phyloP scores from a whole-genome alignment of 306 rosid species.

The Herpetospermum pedunculosum region DNA sequence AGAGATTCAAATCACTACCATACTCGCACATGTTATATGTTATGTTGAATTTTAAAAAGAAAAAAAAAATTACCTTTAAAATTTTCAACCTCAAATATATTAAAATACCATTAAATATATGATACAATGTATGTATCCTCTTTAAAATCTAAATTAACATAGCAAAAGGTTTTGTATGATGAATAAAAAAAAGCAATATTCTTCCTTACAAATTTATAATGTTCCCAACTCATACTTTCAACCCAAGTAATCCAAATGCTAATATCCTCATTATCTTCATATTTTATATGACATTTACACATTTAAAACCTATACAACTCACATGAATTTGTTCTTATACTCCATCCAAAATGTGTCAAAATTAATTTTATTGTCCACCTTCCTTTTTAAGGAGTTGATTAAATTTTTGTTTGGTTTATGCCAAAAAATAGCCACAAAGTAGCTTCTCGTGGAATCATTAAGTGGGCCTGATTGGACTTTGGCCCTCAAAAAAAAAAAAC shows the following conservation, averaged over 20 bases:
- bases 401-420: too few relatives aligned
- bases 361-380: not conserved
- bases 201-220: not conserved
- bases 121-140: too few relatives aligned
- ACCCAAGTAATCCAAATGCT: not conserved
- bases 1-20: too few relatives aligned
- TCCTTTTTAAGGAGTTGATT: not conserved
- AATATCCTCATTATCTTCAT: not conserved
- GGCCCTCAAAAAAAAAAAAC: not conserved
- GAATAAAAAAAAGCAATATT: not conserved
- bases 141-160: too few relatives aligned
- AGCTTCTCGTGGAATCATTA: not conserved
- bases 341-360: not conserved
- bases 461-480: not conserved
- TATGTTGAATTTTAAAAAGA: too few relatives aligned
- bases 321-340: not conserved
- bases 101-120: too few relatives aligned
- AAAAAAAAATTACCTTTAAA: too few relatives aligned
- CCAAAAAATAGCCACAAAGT: not conserved
- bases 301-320: not conserved
- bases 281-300: not conserved
- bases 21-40: too few relatives aligned
- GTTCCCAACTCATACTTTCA: not conserved
- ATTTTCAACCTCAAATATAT: too few relatives aligned
- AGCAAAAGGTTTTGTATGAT: not conserved